Base-by-base conservation (phyloP, 768 basidiomycete genomes). In the Gymnopilus dilepis region DNA sequence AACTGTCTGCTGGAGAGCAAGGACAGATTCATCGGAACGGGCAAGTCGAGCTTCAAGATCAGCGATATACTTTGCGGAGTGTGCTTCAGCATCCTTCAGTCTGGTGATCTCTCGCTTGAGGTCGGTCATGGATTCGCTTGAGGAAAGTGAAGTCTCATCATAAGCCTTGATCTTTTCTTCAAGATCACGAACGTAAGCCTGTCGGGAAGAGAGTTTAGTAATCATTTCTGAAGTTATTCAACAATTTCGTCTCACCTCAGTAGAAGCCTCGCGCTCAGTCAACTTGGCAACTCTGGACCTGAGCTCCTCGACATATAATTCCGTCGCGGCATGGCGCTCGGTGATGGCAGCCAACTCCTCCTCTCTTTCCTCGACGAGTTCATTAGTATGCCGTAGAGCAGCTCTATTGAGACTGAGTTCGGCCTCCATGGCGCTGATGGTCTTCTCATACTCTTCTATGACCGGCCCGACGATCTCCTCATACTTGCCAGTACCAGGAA, bases 401-500 rank as follows among this genome's bases (percentile, higher is more conserved):
- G 92, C 94, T 52, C 91, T 84, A 67, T 95, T 95, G 58, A 96
- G 80, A 65, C 85, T 92, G 56, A 97, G 81, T 75, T 97, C 95
- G 0, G 92, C 92, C 74, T 99, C 97, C 84, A 99, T 91, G 2
- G 94, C 90, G 41, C 88, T 85, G 65, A 99, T 97, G 0, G 95
- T 94, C 81, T 97, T 95, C 81, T 99, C 97, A 75, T 99, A 99
- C 77, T 98, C 95, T 76, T 97, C 93, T 54, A 99, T 97, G 67
- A 99, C 95, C 2, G 97, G 97, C 15, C 95, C 96, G 21, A 99
- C 96, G 64, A 92, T 95, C 75, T 94, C 94, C 70, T 94, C 94
- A 69, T 94, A 94, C 69, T 88, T 90, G 61, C 82, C 88, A 3
- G 88, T 91, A 17, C 86, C 91, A 3, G 85, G 84, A 21, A 89